Conservation (phyloP, 2,329 filamentous ascomycete genomes). For the Ilyonectria destructans region DNA sequence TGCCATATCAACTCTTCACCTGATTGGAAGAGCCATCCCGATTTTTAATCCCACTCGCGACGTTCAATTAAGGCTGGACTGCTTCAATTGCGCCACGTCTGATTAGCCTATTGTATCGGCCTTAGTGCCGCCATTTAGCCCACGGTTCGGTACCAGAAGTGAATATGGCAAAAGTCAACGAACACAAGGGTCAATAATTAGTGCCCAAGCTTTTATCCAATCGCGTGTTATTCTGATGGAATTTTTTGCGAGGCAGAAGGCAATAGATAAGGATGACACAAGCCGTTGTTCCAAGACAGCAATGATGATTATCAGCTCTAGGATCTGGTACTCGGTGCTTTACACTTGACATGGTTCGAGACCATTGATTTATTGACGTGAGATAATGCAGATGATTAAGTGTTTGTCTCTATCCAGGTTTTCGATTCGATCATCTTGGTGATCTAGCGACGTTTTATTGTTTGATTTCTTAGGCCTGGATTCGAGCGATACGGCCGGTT, state of each 20-base stretch:
- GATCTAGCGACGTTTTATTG: neutral
- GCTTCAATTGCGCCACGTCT: slow-evolving; percentile 16
- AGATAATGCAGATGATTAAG: neutral
- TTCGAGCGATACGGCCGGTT: neutral
- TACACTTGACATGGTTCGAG: neutral
- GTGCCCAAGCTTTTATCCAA: neutral
- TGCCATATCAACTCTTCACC: neutral
- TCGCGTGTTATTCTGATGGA: neutral
- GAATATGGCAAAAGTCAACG: neutral
- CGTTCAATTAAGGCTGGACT: slow-evolving; percentile 10
- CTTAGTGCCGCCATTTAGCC: slow-evolving; percentile 14
- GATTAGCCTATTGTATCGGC: neutral
- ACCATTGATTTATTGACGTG: neutral
- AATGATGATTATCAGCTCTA: neutral
- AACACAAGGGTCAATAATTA: neutral
- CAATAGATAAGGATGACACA: too few species aligned
- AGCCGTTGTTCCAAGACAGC: neutral
- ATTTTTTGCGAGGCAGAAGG: neutral
- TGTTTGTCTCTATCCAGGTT: too few species aligned
- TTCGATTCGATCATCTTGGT: neutral
- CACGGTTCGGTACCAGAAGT: neutral
- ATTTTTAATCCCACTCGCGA: slow-evolving; percentile 17
- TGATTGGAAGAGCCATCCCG: slow-evolving; percentile 11
- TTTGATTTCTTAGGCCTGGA: neutral
- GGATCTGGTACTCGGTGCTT: too few species aligned